Evolutionary conservation across 306 rosid genomes (phyloP), one percentile per base, ranked within the genome.

Genomic region (Leucaena leucocephala): DNA sequence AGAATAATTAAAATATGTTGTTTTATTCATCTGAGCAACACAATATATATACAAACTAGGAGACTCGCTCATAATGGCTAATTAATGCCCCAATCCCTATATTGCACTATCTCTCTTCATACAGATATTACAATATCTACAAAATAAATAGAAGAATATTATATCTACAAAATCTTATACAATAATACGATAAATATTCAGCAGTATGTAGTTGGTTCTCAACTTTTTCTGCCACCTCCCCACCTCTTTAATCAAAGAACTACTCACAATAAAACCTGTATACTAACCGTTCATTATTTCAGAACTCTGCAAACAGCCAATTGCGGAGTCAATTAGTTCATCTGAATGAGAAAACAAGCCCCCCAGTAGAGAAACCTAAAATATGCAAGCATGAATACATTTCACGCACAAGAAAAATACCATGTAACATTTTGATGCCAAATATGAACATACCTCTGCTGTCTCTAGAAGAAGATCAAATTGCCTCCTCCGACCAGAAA

Each of bases 381-480:
- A 78, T 50, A 81, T 46, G 84, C 21, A 76, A 75, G 75, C 8
- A 76, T 61, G 82, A 80, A 77, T 81, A 39, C 3, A 43, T 43
- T 21, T 58, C 64, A 58, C 36, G 7, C 36, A 58, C 0, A 19
- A 42, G 43, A 74, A 21, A 68, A 42, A 68, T 59, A 54, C 34
- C 43, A 66, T 12, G 61, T 34, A 74, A 44, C 77, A 69, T 44
- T 45, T 43, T 8, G 27, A 19, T 21, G 62, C 27, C 81, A 58
- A 82, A 75, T 49, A 44, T 76, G 48, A 68, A 42, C 36, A 40
- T 85, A 89, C 98, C 97, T 92, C 98, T 17, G 97, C 91, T 42
- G 98, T 92, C 90, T 94, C 98, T 21, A 94, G 86, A 81, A 88
- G 89, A 75, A 94, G 94, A 84, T 92, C 92, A 78, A 94, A 84